Percentiles rank a stretch among this genome's conserved stretches.
Evolutionary conservation across 768 basidiomycete species (phyloP).

Genomic region (Termitomyces sp.): DNA sequence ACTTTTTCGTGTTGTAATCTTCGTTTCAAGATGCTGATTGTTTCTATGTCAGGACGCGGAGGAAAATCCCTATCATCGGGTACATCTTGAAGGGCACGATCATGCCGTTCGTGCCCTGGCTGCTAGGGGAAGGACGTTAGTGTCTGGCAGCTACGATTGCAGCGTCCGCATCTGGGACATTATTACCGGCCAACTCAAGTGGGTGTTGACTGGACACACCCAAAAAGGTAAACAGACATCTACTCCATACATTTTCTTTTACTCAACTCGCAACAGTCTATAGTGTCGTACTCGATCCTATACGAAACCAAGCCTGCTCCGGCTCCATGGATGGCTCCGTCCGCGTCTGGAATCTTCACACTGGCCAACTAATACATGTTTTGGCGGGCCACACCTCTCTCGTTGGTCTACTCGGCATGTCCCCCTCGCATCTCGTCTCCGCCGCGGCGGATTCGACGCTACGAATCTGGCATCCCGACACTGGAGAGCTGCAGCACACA

Average conservation of each 20-base stretch:
- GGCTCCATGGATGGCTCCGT: slow-evolving; percentile 99
- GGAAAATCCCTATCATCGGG: slow-evolving; percentile 86
- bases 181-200: slow-evolving; percentile 75
- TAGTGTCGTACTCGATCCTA: slow-evolving; percentile 87
- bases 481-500: slow-evolving; percentile 74
- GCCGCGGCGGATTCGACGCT: slow-evolving; percentile 96
- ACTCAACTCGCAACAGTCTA: slow-evolving; percentile 60
- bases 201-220: slow-evolving; percentile 81
- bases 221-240: slow-evolving; percentile 72
- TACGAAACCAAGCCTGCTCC: slow-evolving; percentile 88
- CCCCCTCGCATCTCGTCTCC: slow-evolving; percentile 87
- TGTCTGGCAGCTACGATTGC: slow-evolving; percentile 95
- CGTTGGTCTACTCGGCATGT: slow-evolving; percentile 89
- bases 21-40: slow-evolving; percentile 29
- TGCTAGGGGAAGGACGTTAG: slow-evolving; percentile 82
- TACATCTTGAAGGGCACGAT: slow-evolving; percentile 84
- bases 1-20: slow-evolving; percentile 2
- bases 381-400: slow-evolving; percentile 92
- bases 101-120: slow-evolving; percentile 92
- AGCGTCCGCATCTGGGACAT: slow-evolving; percentile 96
- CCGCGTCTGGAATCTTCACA: slow-evolving; percentile 87
- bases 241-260: background rate
- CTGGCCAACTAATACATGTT: slow-evolving; percentile 74
- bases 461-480: slow-evolving; percentile 90
- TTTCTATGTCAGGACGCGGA: slow-evolving; percentile 45